Percentiles rank a stretch among this genome's conserved stretches.
Conservation (phyloP, 108 stramenopile species). For the Conticribra guillardii region DNA sequence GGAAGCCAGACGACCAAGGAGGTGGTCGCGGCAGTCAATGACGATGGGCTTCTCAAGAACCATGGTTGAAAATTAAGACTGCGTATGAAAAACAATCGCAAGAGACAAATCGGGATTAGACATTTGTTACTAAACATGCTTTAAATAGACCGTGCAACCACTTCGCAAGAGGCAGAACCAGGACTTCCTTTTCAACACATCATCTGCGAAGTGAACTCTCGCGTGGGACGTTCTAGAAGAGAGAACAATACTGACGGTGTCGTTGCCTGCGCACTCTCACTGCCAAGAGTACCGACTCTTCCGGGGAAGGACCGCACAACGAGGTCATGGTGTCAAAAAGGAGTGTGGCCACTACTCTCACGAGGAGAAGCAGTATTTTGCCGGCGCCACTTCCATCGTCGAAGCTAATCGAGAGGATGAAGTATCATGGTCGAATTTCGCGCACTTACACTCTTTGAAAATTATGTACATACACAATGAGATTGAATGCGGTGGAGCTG, state of each 20-base stretch:
- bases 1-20: slow-evolving; percentile 97
- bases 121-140: no score
- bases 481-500: no score
- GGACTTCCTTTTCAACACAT: no score
- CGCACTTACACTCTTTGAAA: slow-evolving; percentile 59
- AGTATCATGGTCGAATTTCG: slow-evolving; percentile 45
- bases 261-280: not conserved
- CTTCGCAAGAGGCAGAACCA: no score
- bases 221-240: no score
- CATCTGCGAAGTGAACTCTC: no score
- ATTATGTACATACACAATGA: no score
- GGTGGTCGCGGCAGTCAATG: slow-evolving; percentile 99
- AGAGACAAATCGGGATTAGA: not conserved
- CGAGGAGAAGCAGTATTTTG: slow-evolving; percentile 11
- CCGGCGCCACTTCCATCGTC: slow-evolving; percentile 54
- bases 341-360: slow-evolving; percentile 40
- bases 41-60: slow-evolving; percentile 68
- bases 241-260: no score
- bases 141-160: no score
- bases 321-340: slow-evolving; percentile 2
- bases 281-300: not conserved
- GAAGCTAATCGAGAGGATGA: slow-evolving; percentile 31
- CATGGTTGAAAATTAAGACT: slow-evolving; percentile 18
- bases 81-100: not conserved
- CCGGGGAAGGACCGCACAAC: slow-evolving; percentile 1